Evolutionary conservation across 148 eudicot genomes (phyloP).

Genomic region (Chenopodium album): DNA sequence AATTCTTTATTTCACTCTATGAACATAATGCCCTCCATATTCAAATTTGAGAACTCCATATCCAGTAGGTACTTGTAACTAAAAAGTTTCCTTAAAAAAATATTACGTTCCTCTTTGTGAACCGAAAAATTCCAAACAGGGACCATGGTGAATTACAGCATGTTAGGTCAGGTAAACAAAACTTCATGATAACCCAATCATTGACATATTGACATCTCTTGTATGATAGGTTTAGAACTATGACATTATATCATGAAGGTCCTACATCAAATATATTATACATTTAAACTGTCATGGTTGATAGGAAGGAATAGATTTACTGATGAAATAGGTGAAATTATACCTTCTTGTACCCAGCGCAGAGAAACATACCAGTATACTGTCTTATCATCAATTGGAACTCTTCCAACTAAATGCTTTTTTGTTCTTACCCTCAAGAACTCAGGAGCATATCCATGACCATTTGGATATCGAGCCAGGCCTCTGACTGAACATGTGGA

Average conservation of each 20-base stretch:
- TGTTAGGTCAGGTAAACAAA: neutral
- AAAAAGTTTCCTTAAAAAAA: neutral
- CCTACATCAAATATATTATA: too few species aligned
- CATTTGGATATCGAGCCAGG: conserved; percentile 41
- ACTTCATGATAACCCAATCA: too few species aligned
- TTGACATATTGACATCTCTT: too few species aligned
- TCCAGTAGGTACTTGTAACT: too few species aligned
- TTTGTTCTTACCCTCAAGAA: conserved; percentile 34
- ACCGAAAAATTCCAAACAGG: neutral
- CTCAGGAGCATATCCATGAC: conserved; percentile 41
- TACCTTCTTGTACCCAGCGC: conserved; percentile 19
- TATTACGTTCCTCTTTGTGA: neutral
- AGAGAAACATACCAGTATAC: conserved; percentile 49
- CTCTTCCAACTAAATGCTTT: conserved; percentile 32
- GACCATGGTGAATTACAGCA: neutral
- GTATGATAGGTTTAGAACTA: too few species aligned
- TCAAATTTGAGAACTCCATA: neutral
- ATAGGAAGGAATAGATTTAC: too few species aligned
- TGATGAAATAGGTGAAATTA: neutral
- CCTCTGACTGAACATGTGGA: conserved; percentile 37
- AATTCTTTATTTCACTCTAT: too few species aligned
- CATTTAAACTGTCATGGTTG: too few species aligned
- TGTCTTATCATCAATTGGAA: conserved; percentile 43
- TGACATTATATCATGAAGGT: too few species aligned
- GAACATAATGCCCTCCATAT: too few species aligned